Conservation (phyloP, 2,329 filamentous ascomycete genomes). For the Arachnomyces sp. region DNA sequence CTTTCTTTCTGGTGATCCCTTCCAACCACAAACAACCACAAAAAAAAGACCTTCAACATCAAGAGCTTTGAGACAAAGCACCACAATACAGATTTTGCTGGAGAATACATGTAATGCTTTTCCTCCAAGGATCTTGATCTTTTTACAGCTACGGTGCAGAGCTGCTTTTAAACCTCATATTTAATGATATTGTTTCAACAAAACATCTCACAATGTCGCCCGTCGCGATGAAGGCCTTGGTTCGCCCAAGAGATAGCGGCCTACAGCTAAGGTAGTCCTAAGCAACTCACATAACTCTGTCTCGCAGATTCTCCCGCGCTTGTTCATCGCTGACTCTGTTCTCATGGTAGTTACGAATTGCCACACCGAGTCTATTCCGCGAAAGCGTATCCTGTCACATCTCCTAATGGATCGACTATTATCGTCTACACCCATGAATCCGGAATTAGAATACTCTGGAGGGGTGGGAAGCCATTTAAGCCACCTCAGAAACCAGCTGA, state of each 20-base stretch:
- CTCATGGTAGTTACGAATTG: conserved; percentile 48
- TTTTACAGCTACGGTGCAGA: too few relatives aligned
- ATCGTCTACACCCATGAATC: conserved; percentile 53
- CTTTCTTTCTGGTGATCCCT: too few relatives aligned
- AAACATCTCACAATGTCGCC: conserved; percentile 11
- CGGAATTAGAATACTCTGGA: conserved; percentile 54
- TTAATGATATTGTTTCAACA: background rate
- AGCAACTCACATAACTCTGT: background rate
- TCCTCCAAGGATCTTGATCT: too few relatives aligned
- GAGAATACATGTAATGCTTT: too few relatives aligned
- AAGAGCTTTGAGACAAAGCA: too few relatives aligned
- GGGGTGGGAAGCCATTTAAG: conserved; percentile 48
- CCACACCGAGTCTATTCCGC: conserved; percentile 51
- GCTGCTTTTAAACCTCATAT: background rate
- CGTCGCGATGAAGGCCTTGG: conserved; percentile 29
- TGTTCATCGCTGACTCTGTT: background rate
- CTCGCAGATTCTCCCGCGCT: background rate
- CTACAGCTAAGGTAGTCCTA: conserved; percentile 35
- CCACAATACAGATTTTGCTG: too few relatives aligned
- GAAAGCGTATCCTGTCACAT: conserved; percentile 50
- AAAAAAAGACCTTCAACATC: too few relatives aligned
- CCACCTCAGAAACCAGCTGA: conserved; percentile 17
- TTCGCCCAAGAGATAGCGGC: conserved; percentile 32
- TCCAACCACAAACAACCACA: too few relatives aligned
- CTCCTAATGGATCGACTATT: conserved; percentile 56